Conservation (phyloP, 2,329 filamentous ascomycete species). For the Diplodia mutila region DNA sequence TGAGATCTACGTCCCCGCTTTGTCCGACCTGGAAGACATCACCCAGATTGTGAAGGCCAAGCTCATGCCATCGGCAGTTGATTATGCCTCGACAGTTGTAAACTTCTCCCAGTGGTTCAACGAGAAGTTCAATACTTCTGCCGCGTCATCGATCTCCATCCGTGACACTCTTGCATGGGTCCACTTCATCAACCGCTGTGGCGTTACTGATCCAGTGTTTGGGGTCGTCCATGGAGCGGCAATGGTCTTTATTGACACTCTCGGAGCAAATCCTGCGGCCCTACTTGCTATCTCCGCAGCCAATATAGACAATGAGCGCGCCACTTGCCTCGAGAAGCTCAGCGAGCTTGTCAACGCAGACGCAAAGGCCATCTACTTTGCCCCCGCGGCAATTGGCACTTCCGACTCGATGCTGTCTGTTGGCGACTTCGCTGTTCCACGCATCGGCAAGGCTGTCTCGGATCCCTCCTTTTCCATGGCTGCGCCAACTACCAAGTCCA, state of each 20-base stretch:
- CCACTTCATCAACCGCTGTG: slow-evolving; percentile 79
- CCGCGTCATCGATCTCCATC: slow-evolving; percentile 80
- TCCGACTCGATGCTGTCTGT: slow-evolving; percentile 63
- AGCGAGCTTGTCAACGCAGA: slow-evolving; percentile 67
- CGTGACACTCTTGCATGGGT: slow-evolving; percentile 93
- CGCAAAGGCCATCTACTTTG: slow-evolving; percentile 67
- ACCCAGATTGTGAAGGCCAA: slow-evolving; percentile 83
- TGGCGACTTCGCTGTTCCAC: slow-evolving; percentile 73
- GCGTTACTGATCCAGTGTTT: slow-evolving; percentile 52
- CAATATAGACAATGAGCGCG: slow-evolving; percentile 71
- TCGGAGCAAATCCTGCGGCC: slow-evolving; percentile 92
- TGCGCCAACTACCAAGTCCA: slow-evolving; percentile 85
- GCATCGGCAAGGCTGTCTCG: slow-evolving; percentile 52
- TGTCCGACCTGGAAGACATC: slow-evolving; percentile 84
- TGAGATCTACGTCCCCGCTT: slow-evolving; percentile 94
- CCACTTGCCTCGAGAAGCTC: slow-evolving; percentile 73
- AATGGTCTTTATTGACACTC: slow-evolving; percentile 92
- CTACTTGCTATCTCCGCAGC: slow-evolving; percentile 73
- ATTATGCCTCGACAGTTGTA: slow-evolving; percentile 72
- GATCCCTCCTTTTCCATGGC: slow-evolving; percentile 75
- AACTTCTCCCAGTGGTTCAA: slow-evolving; percentile 94
- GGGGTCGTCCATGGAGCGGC: slow-evolving; percentile 81
- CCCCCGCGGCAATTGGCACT: slow-evolving; percentile 62
- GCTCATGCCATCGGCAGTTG: slow-evolving; percentile 59
- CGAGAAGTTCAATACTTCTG: slow-evolving; percentile 72